These are phyloP conservation scores for Suillus tomentosus DNA, from an alignment of 768 basidiomycete genomes.

Conservation along the genomic window DNA sequence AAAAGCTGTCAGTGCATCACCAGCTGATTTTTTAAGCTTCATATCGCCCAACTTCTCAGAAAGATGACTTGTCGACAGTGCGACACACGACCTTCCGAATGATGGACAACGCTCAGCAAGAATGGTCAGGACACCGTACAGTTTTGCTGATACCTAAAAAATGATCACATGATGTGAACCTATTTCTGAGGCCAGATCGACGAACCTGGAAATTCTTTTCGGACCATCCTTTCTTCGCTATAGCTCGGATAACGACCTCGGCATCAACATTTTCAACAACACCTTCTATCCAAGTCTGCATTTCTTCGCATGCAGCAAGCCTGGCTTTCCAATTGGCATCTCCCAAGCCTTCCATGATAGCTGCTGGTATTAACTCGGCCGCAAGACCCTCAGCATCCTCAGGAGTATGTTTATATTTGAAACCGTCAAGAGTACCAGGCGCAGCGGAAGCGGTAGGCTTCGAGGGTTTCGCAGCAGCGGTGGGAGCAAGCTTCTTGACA, in stretches of 20 bases:
- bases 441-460: conserved; percentile 54
- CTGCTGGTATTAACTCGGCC: conserved; percentile 67
- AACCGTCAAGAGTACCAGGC: conserved; percentile 67
- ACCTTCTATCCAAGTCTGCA: conserved; percentile 80
- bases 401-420: conserved; percentile 88
- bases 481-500: conserved; percentile 47
- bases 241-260: conserved; percentile 84
- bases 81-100: conserved; percentile 84
- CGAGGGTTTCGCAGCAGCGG: conserved; percentile 40
- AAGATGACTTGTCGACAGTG: conserved; percentile 78
- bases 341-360: conserved; percentile 70
- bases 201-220: conserved; percentile 98
- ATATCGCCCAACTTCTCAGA: conserved; percentile 94
- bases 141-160: conserved; percentile 81
- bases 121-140: conserved; percentile 74
- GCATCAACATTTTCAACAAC: conserved; percentile 70
- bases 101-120: conserved; percentile 80
- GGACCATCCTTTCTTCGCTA: conserved; percentile 94
- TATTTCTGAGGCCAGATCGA: conserved; percentile 3
- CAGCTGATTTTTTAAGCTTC: conserved; percentile 96
- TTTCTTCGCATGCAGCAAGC: conserved; percentile 83
- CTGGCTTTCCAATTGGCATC: conserved; percentile 94
- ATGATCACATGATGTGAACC: conserved; percentile 14
- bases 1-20: conserved; percentile 80
- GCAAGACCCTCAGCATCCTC: conserved; percentile 91